Evolutionary conservation across 257 asterid species (phyloP).

Genomic region (Parsonsia alboflavescens): DNA sequence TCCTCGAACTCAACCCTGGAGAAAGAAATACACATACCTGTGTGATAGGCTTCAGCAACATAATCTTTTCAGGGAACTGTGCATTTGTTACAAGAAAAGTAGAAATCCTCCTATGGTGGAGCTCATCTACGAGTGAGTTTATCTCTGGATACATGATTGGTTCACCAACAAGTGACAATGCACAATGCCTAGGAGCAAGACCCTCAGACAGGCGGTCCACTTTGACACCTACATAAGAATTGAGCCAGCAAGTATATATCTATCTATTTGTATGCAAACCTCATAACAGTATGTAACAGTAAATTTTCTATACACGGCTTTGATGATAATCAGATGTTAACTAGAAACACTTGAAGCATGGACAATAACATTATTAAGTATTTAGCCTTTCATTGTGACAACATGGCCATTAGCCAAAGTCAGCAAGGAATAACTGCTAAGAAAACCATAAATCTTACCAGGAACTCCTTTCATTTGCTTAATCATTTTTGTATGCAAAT

Average conservation of each 20-base stretch:
- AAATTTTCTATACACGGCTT: neutral
- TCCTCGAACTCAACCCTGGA: conserved; percentile 7
- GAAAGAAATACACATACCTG: conserved; percentile 51
- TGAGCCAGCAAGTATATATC: neutral
- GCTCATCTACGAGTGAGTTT: conserved; percentile 78
- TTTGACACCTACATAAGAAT: conserved; percentile 75
- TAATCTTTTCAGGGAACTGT: conserved; percentile 89
- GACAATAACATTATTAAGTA: neutral
- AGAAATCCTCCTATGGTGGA: conserved; percentile 78
- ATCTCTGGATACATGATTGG: conserved; percentile 99
- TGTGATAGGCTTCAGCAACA: conserved; percentile 64
- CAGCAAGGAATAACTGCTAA: neutral
- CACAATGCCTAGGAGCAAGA: conserved; percentile 94
- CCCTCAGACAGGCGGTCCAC: conserved; percentile 84
- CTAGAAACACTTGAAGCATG: neutral
- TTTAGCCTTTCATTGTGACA: neutral
- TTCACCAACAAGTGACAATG: conserved; percentile 96
- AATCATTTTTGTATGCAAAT: conserved; percentile 88
- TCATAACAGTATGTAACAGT: neutral
- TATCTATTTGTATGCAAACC: too few species aligned
- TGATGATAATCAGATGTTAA: neutral
- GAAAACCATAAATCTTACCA: conserved; percentile 36
- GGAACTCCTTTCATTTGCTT: conserved; percentile 99
- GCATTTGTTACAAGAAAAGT: conserved; percentile 98
- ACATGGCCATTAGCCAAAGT: neutral